These are phyloP conservation scores for Rhizophagus sp. DNA, from an alignment of 192 early-diverging fungal species.

Conservation along the genomic window DNA sequence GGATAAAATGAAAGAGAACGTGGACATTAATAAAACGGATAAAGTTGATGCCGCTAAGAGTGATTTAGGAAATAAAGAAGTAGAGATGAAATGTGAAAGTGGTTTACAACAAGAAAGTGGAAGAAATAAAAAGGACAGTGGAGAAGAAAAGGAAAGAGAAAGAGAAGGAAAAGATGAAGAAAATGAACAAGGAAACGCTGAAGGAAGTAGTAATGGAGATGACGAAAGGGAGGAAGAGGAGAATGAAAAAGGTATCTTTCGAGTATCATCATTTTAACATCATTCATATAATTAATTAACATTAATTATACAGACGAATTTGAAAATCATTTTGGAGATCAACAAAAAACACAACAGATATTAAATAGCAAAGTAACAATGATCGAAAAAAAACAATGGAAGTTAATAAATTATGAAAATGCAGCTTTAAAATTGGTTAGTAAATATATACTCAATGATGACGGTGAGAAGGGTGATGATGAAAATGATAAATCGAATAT, in stretches of 20 bases:
- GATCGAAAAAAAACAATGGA: slow-evolving; percentile 48
- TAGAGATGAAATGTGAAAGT: too few relatives aligned
- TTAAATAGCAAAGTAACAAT: slow-evolving; percentile 35
- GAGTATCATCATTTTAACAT: neutral
- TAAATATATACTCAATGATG: slow-evolving; percentile 3
- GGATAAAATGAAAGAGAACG: neutral
- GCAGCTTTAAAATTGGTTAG: slow-evolving; percentile 36
- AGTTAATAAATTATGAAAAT: slow-evolving; percentile 31
- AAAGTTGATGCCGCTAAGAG: neutral
- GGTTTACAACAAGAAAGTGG: neutral
- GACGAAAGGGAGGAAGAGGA: neutral
- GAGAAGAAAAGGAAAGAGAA: neutral
- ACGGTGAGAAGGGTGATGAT: neutral
- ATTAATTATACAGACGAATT: slow-evolving; percentile 20
- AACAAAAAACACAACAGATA: slow-evolving; percentile 23
- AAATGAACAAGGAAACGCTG: neutral
- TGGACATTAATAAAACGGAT: neutral
- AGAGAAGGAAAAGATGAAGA: neutral
- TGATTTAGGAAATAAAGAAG: neutral
- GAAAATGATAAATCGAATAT: neutral
- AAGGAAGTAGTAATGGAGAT: neutral
- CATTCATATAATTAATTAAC: neutral
- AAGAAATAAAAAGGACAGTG: neutral
- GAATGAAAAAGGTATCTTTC: neutral
- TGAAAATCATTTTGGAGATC: slow-evolving; percentile 44